Base-by-base conservation (phyloP, 2,329 filamentous ascomycete species). In the Pleoardoris graminearum region DNA sequence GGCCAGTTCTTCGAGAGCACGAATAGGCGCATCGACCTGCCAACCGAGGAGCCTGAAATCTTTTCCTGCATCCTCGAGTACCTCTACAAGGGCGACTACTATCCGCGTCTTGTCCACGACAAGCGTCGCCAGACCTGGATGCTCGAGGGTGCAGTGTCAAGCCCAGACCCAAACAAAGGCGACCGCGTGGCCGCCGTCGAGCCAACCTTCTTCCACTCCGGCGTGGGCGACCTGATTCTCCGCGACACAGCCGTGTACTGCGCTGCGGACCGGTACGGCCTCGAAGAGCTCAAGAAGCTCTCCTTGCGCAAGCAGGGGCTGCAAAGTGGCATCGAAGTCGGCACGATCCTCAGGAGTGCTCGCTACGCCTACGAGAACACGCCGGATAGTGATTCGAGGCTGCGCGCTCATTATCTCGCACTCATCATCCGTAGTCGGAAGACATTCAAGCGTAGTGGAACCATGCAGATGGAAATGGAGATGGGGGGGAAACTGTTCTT, bases 381-480 rank as follows among this genome's bases (percentile, higher is more conserved):
- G 69, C 91, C 92, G 64, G 90, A 96, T 80, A 88, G 86, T 68
- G 92, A 97, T 80, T 93, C 89, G 72, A 85, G 88, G 70, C 86
- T 97, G 76, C 91, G 92, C 80, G 92, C 92, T 81, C 91, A 96
- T 81, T 97, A 96, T 82, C 87, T 97, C 75, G 91, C 92, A 74
- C 85, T 97, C 77, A 96, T 97, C 77, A 96, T 97, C 81, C 88
- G 92, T 80, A 93, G 90, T 83, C 90, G 93, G 76, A 91, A 91
- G 82, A 96, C 91, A 70, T 97, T 97, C 78, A 97, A 96, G 87
- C 87, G 89, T 78, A 96, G 91, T 80, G 92, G 92, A 78, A 97
- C 92, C 77, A 96, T 97, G 91, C 92, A 97, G 84, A 88, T 89
- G 80, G 92, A 97, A 81, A 97, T 97, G 92, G 90, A 96, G 81